Conservation (phyloP, 345 rosid genomes). For the Camelina sativa region DNA sequence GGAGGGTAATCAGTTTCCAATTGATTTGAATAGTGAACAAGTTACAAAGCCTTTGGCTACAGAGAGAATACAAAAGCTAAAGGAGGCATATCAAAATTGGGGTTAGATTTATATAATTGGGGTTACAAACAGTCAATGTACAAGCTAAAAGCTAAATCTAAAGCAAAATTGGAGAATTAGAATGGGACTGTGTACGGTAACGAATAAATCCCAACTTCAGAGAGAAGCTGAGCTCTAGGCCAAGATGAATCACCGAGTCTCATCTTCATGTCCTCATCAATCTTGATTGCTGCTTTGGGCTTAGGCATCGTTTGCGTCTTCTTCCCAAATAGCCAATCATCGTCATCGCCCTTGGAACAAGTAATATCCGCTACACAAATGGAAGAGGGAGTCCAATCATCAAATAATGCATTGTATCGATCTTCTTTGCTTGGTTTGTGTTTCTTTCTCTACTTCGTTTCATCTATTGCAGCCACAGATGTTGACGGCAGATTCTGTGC, state of each 20-base stretch:
- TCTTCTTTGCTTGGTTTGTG: slow-evolving; percentile 31
- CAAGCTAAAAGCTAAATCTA: slow-evolving; percentile 13
- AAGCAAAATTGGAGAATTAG: slow-evolving; percentile 24
- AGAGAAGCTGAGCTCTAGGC: slow-evolving; percentile 53
- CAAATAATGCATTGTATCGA: slow-evolving; percentile 46
- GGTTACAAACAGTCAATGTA: slow-evolving; percentile 27
- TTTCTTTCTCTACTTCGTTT: not conserved
- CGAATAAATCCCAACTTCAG: slow-evolving; percentile 54
- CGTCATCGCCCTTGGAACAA: slow-evolving; percentile 31
- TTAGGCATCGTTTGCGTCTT: slow-evolving; percentile 4
- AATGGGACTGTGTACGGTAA: slow-evolving; percentile 72
- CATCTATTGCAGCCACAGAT: not conserved
- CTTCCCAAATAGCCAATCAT: slow-evolving; percentile 60
- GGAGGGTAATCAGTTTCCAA: no score
- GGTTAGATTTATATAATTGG: slow-evolving; percentile 32
- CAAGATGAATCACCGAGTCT: slow-evolving; percentile 20
- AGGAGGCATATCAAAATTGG: slow-evolving; percentile 23
- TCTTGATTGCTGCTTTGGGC: slow-evolving; percentile 6
- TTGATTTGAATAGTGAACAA: no score
- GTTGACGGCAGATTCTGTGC: slow-evolving; percentile 5
- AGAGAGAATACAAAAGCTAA: not conserved
- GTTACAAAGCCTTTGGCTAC: not conserved
- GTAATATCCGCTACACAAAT: not conserved
- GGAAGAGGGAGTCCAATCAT: slow-evolving; percentile 54
- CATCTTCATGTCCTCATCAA: slow-evolving; percentile 19